Percentiles rank a stretch among this genome's conserved stretches.
Conservation (phyloP, 2,329 filamentous ascomycete genomes). For the Fonsecaea pedrosoi region DNA sequence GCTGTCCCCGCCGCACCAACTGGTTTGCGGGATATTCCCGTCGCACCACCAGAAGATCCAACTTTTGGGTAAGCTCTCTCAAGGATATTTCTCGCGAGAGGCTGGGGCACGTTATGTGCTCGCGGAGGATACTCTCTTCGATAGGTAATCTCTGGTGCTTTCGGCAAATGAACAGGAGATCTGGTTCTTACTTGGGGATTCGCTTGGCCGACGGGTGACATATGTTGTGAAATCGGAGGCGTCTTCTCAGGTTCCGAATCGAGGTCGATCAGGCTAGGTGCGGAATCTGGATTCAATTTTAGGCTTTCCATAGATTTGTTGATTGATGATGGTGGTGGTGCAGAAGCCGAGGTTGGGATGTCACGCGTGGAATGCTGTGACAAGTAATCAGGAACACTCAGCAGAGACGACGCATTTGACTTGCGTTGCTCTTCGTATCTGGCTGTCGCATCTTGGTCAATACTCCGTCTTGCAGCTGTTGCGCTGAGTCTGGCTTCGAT, state of each 20-base stretch:
- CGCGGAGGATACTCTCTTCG: constrained; percentile 58
- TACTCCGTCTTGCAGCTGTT: constrained; percentile 38
- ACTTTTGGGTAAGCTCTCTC: constrained; percentile 34
- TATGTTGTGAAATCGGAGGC: constrained; percentile 30
- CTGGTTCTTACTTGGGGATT: constrained; percentile 27
- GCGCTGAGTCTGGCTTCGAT: constrained; percentile 41
- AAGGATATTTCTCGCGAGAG: constrained; percentile 35
- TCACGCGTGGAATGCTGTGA: constrained; percentile 27
- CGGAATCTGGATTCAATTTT: constrained; percentile 27
- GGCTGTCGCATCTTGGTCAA: constrained; percentile 37
- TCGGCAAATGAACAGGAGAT: constrained; percentile 32
- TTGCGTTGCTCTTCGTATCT: constrained; percentile 32
- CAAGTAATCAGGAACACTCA: constrained; percentile 20
- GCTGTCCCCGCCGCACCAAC: constrained; percentile 41
- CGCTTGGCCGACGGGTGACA: constrained; percentile 6
- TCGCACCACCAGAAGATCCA: constrained; percentile 24
- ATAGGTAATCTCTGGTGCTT: constrained; percentile 49
- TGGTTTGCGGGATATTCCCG: constrained; percentile 43
- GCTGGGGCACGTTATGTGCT: constrained; percentile 40
- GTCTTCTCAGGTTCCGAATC: constrained; percentile 34
- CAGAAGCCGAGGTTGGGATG: constrained; percentile 13
- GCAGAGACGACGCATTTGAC: constrained; percentile 26
- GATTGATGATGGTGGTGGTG: constrained; percentile 21
- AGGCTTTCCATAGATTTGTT: constrained; percentile 34
- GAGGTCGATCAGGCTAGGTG: constrained; percentile 33